Evolutionary conservation across 805 yeast genomes (phyloP), one percentile per base, ranked within the genome.

Genomic region (Wickerhamomyces xylosicus): DNA sequence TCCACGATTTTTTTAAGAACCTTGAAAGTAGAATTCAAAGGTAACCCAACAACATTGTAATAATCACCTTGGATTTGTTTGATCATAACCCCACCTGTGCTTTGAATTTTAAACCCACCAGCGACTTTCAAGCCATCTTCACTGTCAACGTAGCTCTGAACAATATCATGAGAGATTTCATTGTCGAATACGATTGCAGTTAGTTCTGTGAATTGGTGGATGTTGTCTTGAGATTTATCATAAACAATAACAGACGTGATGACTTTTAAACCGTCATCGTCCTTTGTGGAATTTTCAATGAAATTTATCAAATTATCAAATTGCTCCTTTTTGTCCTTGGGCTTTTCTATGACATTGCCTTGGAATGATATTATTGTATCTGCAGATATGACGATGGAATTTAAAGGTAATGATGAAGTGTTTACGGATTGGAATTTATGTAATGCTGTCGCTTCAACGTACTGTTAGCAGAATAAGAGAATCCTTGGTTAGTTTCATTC

Each of bases 71-170:
- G 66, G 11, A 87, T 70, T 14, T 61, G 59, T 17, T 66, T 58
- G 46, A 92, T 74, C 45, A 90, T 60, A 29, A 79, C 52, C 1
- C 82, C 77, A 2, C 94, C 92, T 9, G 57, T 54, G 0, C 79
- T 84, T 59, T 90, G 97, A 42, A 82, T 78, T 49, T 77, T 78
- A 62, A 85, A 89, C 1, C 98, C 98, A 5, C 97, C 98, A 2
- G 97, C 95, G 1, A 85, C 97, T 36, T 71, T 70, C 7, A 67
- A 40, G 1, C 92, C 97, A 55, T 90, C 97, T 18, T 71, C 79
- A 2, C 78, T 62, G 3, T 67, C 68, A 10, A 83, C 80, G 56
- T 90, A 90, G 14, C 66, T 62, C 19, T 69, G 52, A 4, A 90
- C 51, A 31, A 79, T 64, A n/a, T 66, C 74, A 46, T 74, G 76